Percentiles rank a stretch among this genome's conserved stretches.
Evolutionary conservation across 495 filamentous ascomycete genomes (phyloP).

Genomic region (Immersiella caudata): DNA sequence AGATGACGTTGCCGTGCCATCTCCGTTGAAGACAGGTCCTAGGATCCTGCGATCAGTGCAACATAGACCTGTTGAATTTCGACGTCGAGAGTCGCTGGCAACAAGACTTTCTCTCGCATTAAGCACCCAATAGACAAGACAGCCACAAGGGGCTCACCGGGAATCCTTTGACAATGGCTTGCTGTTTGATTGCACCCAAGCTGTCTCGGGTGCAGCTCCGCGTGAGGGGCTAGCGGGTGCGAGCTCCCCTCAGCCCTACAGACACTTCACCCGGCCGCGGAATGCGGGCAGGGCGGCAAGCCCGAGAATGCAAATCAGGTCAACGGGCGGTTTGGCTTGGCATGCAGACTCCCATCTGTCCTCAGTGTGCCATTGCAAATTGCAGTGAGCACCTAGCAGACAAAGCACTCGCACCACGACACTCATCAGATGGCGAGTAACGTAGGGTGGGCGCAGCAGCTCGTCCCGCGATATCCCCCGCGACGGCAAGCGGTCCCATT

Average conservation of each 20-base stretch:
- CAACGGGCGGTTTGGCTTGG: conserved; percentile 9
- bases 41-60: not conserved
- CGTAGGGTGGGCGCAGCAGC: conserved; percentile 7
- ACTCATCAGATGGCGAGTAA: not conserved
- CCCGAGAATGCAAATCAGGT: conserved; percentile 19
- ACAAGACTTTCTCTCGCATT: not conserved
- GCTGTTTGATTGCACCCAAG: not conserved
- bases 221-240: not conserved
- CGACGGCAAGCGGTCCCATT: not conserved
- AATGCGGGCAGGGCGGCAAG: conserved; percentile 11
- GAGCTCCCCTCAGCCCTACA: conserved; percentile 14
- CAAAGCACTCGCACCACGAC: not conserved
- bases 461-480: not conserved
- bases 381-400: not conserved
- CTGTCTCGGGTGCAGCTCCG: conserved; percentile 9
- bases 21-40: not conserved
- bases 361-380: not conserved
- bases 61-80: not conserved
- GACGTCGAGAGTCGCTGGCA: not conserved
- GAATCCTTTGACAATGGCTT: not conserved
- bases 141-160: not conserved
- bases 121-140: not conserved
- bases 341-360: conserved; percentile 21
- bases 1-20: conserved; percentile 3
- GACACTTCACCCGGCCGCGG: conserved; percentile 11